Conservation (phyloP, 164 flowering plant species). For the Annona cherimola region DNA sequence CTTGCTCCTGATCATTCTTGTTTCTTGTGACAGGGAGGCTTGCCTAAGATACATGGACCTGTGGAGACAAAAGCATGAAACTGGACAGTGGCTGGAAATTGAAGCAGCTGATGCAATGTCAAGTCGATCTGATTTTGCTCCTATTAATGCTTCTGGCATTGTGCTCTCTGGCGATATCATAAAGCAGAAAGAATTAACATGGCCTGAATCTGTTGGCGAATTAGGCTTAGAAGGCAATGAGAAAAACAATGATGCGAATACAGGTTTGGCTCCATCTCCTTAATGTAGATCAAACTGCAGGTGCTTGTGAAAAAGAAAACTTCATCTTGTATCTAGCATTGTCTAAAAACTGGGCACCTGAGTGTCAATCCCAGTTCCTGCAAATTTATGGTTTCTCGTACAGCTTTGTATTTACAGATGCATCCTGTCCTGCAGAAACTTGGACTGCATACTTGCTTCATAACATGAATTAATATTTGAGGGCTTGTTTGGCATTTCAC, state of each 20-base stretch:
- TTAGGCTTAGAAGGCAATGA: constrained; percentile 35
- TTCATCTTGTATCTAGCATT: background rate
- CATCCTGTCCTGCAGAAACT: background rate
- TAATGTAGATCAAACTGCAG: constrained; percentile 5
- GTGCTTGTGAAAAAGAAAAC: background rate
- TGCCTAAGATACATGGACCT: constrained; percentile 59
- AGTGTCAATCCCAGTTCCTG: no score
- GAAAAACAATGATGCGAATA: constrained; percentile 25
- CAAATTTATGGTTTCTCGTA: no score
- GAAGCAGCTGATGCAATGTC: constrained; percentile 71
- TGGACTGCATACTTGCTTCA: background rate
- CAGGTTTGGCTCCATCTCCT: background rate
- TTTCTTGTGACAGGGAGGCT: constrained; percentile 61
- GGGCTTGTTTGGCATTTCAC: no score
- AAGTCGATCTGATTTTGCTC: constrained; percentile 38
- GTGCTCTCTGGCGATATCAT: constrained; percentile 33
- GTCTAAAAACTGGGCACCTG: no score
- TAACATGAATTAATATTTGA: no score
- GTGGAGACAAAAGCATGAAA: constrained; percentile 93
- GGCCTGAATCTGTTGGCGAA: constrained; percentile 23
- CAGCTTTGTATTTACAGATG: background rate
- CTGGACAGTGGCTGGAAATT: constrained; percentile 89
- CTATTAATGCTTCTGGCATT: constrained; percentile 53
- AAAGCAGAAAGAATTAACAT: constrained; percentile 19
- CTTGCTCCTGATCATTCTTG: background rate